These are phyloP conservation scores for Saksenaea vasiformis DNA, from an alignment of 371 early-diverging fungal species.

Conservation along the genomic window DNA sequence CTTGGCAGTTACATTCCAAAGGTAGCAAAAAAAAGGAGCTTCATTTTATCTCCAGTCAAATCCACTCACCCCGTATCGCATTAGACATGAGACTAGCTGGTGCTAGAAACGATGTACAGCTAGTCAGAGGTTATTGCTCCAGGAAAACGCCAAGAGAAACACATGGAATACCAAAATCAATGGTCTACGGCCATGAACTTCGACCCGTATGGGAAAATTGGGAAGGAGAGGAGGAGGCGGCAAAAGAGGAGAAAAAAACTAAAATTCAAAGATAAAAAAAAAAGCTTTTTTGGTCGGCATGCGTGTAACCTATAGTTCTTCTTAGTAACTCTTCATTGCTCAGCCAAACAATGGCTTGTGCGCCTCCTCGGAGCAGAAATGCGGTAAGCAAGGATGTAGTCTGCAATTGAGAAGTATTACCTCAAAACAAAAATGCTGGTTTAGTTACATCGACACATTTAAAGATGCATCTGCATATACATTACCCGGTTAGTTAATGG, in stretches of 20 bases:
- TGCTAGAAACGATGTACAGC: background rate
- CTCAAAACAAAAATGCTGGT: too few species aligned
- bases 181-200: background rate
- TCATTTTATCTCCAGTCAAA: background rate
- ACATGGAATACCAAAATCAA: background rate
- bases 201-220: constrained; percentile 1
- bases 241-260: background rate
- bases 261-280: background rate
- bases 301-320: too few species aligned
- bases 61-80: too few species aligned
- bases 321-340: too few species aligned
- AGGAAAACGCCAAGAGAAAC: background rate
- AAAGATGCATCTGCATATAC: too few species aligned
- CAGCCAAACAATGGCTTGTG: too few species aligned
- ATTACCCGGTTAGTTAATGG: too few species aligned
- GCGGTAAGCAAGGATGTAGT: too few species aligned
- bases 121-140: background rate
- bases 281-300: background rate
- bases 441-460: too few species aligned
- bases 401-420: too few species aligned
- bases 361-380: too few species aligned
- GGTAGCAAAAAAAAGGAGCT: background rate
- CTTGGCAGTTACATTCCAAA: constrained; percentile 3
- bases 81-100: background rate
- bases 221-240: background rate